Evolutionary conservation across 768 basidiomycete genomes (phyloP).

Genomic region (Russula foetens): DNA sequence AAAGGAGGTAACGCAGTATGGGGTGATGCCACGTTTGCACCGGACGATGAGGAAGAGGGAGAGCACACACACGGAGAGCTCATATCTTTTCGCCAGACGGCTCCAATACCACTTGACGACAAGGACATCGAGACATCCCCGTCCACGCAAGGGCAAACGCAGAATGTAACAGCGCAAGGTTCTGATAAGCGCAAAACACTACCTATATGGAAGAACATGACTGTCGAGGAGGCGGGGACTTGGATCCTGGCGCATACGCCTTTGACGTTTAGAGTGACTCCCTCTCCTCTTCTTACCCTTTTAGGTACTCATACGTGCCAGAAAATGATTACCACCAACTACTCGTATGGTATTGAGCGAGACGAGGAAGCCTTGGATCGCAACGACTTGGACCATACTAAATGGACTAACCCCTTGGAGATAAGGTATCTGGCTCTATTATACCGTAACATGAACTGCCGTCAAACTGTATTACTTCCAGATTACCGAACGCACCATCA

Average conservation of each 20-base stretch:
- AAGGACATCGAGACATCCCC: slow-evolving; percentile 16
- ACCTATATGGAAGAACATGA: slow-evolving; percentile 51
- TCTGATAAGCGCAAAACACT: not conserved
- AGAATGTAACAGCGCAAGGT: not conserved
- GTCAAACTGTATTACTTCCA: slow-evolving; percentile 24
- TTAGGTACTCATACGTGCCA: slow-evolving; percentile 23
- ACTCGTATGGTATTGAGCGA: slow-evolving; percentile 82
- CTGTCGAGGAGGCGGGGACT: slow-evolving; percentile 58
- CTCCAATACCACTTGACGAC: slow-evolving; percentile 6
- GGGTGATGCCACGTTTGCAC: slow-evolving; percentile 69
- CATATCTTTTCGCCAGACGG: slow-evolving; percentile 59
- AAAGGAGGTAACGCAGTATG: slow-evolving; percentile 85
- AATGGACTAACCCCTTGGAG: slow-evolving; percentile 92
- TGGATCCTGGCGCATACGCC: slow-evolving; percentile 86
- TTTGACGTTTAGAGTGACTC: slow-evolving; percentile 61
- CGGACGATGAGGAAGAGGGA: slow-evolving; percentile 58
- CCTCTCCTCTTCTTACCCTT: not conserved
- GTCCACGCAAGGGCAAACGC: slow-evolving; percentile 1
- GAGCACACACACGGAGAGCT: slow-evolving; percentile 71
- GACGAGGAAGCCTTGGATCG: slow-evolving; percentile 51
- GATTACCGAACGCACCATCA: slow-evolving; percentile 82
- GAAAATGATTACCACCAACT: slow-evolving; percentile 81
- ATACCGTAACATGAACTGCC: not conserved
- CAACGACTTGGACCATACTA: slow-evolving; percentile 67
- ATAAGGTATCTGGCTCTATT: slow-evolving; percentile 35